phyloP scores from a whole-genome alignment of 768 basidiomycete genomes.

The Scleroderma citrinum region DNA sequence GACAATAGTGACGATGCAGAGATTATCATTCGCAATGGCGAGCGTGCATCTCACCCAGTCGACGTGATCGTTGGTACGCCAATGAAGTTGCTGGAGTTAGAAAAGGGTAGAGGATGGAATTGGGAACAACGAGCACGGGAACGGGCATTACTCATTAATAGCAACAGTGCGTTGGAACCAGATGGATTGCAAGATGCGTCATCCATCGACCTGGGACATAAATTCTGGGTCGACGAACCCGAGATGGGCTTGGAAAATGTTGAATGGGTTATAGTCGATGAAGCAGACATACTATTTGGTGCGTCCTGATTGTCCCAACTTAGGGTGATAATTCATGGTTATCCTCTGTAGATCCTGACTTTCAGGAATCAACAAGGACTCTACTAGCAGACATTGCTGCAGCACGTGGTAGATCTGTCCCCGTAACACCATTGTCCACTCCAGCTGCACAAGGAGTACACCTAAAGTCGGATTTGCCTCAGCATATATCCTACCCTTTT shows the following conservation, averaged over 20 bases:
- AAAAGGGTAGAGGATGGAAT: conserved; percentile 51
- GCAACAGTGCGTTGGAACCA: conserved; percentile 26
- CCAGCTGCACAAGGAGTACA: not conserved
- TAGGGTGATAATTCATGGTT: conserved; percentile 1
- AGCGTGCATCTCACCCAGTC: conserved; percentile 24
- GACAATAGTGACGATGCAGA: conserved; percentile 21
- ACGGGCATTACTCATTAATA: conserved; percentile 18
- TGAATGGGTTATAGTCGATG: conserved; percentile 89
- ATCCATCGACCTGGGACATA: conserved; percentile 12
- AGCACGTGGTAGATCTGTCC: conserved; percentile 33
- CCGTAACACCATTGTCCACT: not conserved
- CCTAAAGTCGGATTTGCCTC: conserved; percentile 6
- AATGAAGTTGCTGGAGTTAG: conserved; percentile 56
- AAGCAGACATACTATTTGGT: conserved; percentile 90
- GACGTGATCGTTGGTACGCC: conserved; percentile 65
- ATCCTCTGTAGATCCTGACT: conserved; percentile 62
- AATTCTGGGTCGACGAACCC: conserved; percentile 42
- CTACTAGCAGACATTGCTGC: conserved; percentile 66
- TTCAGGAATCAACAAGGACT: conserved; percentile 63
- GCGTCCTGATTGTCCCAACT: conserved; percentile 12
- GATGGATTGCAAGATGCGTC: conserved; percentile 11
- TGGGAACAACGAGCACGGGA: conserved; percentile 26
- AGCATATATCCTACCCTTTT: conserved; percentile 55
- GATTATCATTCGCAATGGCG: conserved; percentile 20
- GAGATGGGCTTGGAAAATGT: conserved; percentile 62